Evolutionary conservation across 495 filamentous ascomycete species (phyloP).

Genomic region (Xylaria curta): DNA sequence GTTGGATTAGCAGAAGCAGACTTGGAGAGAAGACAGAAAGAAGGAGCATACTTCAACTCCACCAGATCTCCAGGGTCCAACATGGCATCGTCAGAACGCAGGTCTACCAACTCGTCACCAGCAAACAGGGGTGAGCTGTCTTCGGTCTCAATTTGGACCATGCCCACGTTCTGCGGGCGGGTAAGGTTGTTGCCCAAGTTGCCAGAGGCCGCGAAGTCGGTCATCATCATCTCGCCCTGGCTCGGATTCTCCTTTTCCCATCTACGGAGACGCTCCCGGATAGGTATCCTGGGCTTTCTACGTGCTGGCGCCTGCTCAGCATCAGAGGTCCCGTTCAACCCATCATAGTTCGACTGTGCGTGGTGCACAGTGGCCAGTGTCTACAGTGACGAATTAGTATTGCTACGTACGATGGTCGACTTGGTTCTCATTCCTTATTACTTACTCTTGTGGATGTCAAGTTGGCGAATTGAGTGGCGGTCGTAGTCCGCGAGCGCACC

Average conservation of each 20-base stretch:
- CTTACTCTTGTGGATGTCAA: constrained; percentile 35
- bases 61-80: constrained; percentile 77
- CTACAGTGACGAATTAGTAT: constrained; percentile 28
- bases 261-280: constrained; percentile 58
- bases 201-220: constrained; percentile 43
- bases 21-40: background rate
- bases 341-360: constrained; percentile 2
- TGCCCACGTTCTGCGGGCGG: constrained; percentile 35
- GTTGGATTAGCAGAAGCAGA: constrained; percentile 19
- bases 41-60: constrained; percentile 59
- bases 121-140: constrained; percentile 44
- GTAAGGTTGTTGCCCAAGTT: constrained; percentile 40
- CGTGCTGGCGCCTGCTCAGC: background rate
- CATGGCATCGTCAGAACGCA: constrained; percentile 39
- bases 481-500: constrained; percentile 20
- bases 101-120: constrained; percentile 49
- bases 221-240: constrained; percentile 39
- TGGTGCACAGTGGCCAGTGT: constrained; percentile 34
- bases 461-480: constrained; percentile 9
- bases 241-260: constrained; percentile 60
- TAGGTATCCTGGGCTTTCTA: constrained; percentile 19
- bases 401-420: background rate
- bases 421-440: no score
- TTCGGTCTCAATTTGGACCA: constrained; percentile 49
- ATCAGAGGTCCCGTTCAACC: background rate